Evolutionary conservation across 306 rosid species (phyloP).

Genomic region (Pterocarpus macrocarpus): DNA sequence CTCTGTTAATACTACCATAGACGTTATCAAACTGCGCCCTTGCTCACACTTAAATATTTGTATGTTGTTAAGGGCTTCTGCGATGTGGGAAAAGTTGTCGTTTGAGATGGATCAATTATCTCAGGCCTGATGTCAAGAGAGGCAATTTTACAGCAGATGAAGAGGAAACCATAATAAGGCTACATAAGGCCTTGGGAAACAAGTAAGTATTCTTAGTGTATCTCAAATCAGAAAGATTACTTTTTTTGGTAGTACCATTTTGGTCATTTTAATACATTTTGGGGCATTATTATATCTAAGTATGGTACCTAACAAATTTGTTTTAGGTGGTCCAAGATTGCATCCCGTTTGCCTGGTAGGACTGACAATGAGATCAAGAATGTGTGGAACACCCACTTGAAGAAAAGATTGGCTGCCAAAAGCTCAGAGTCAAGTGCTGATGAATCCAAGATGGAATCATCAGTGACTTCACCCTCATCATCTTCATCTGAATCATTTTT

Average conservation of each 20-base stretch:
- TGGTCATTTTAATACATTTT: neutral
- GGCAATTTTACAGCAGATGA: constrained; percentile 81
- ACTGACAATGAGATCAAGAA: constrained; percentile 97
- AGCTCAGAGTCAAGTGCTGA: constrained; percentile 37
- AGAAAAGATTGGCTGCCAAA: constrained; percentile 62
- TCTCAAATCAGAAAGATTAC: neutral
- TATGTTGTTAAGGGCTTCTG: constrained; percentile 60
- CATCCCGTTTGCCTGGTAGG: constrained; percentile 81
- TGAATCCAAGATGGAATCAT: constrained; percentile 64
- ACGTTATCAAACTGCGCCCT: neutral
- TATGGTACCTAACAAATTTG: neutral
- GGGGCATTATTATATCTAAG: neutral
- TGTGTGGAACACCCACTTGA: constrained; percentile 96
- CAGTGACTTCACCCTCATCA: constrained; percentile 69
- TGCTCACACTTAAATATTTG: neutral
- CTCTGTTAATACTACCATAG: neutral
- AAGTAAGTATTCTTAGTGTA: constrained; percentile 56
- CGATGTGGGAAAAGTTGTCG: constrained; percentile 98
- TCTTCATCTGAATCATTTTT: constrained; percentile 56
- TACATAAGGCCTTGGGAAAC: constrained; percentile 79
- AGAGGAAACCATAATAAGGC: constrained; percentile 69
- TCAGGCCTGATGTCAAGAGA: constrained; percentile 91
- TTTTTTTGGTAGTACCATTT: neutral
- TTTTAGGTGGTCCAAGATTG: constrained; percentile 93
- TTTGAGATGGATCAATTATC: constrained; percentile 96